Evolutionary conservation across 2,329 filamentous ascomycete species (phyloP).

Genomic region (Talaromyces sp.): DNA sequence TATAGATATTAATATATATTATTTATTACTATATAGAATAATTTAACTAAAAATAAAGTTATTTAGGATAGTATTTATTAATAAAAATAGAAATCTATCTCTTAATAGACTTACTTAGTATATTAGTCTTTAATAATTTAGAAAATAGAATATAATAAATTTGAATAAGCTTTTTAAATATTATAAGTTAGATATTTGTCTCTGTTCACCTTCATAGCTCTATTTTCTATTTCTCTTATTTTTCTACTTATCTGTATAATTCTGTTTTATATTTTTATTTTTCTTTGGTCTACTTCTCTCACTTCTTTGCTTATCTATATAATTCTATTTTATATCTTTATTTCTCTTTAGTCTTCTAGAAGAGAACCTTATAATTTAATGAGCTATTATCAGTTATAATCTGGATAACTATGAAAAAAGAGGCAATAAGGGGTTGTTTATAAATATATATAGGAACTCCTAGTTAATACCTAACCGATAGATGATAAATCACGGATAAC

Average conservation of each 20-base stretch:
- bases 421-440: too few species aligned
- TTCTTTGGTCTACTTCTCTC: background rate
- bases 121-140: conserved; percentile 15
- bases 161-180: conserved; percentile 17
- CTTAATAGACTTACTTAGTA: conserved; percentile 16
- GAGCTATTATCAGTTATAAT: background rate
- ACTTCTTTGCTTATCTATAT: background rate
- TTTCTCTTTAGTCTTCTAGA: background rate
- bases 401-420: too few species aligned
- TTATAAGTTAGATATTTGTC: conserved; percentile 13
- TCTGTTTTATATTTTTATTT: too few species aligned
- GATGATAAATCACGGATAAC: too few species aligned
- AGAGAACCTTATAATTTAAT: background rate
- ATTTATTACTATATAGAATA: conserved; percentile 15
- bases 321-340: background rate
- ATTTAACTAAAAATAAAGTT: conserved; percentile 17
- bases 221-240: too few species aligned
- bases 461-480: too few species aligned
- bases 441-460: too few species aligned
- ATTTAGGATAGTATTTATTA: conserved; percentile 20
- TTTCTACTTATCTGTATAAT: background rate
- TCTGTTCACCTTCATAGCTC: conserved; percentile 1
- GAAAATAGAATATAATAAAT: conserved; percentile 18
- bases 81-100: conserved; percentile 18
- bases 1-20: conserved; percentile 16